Evolutionary conservation across 23 red algal species (phyloP), one percentile per base, ranked within the genome.

Genomic region (Pyropia yezoensis): DNA sequence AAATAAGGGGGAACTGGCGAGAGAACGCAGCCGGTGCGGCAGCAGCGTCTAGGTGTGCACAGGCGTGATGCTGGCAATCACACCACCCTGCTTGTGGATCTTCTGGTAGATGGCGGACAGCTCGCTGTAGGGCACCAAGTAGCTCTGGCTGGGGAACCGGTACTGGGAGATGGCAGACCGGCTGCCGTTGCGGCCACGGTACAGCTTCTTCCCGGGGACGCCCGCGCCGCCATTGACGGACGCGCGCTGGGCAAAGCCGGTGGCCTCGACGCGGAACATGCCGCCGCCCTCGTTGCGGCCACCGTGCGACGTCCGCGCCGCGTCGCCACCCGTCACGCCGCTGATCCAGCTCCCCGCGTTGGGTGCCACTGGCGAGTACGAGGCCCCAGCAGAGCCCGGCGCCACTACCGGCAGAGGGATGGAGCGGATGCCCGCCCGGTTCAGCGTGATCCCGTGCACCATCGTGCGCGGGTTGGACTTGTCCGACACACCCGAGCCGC

Each of bases 71-170:
- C 66, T 74, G 22, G 79, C 81, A 76, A 95, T 95, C 16, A 55
- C 78, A 15, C 90, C 90, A 14, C 90, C 90, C 52, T 78, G 74
- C 74, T 83, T 80, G 77, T 83, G 77, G 63, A 95, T 95, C 65
- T 82, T 68, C 16, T 82, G 63, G 64, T 79, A 88, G 7, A 67
- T 80, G 12, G 63, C 71, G 2, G 72, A 69, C 26, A 95, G 72
- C 90, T 95, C 83, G 56, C 52, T 57, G 27, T 75, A 82, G 22
- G 80, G 77, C 20, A 87, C 75, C 11, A 95, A 14, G 58, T 83
- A 88, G 34, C 75, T 75, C 30, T 74, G 39, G 33, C 83, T 95
- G 33, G 82, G 33, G 14, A 80, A 74, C 50, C 77, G 83, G 66
- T 68, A 95, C 49, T 82, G 69, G 9, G 90, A 95, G 28, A 77